These are phyloP conservation scores for Vicia sativa DNA, from an alignment of 306 rosid genomes.

Conservation along the genomic window DNA sequence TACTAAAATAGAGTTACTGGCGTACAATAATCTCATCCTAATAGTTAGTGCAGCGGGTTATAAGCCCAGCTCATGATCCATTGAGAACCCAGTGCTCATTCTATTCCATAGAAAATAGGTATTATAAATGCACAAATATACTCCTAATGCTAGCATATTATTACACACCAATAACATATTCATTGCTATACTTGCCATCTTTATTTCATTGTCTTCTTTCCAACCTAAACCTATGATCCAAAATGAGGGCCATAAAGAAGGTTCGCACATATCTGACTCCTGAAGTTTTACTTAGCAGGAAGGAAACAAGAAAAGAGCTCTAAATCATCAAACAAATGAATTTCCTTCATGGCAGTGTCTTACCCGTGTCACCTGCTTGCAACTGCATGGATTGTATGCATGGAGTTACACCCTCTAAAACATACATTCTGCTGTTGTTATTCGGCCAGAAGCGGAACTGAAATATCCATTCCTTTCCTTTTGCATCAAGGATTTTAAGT, in stretches of 20 bases:
- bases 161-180: neutral
- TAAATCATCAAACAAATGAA: slow-evolving; percentile 28
- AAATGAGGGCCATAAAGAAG: slow-evolving; percentile 9
- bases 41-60: neutral
- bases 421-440: slow-evolving; percentile 99
- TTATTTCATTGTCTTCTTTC: slow-evolving; percentile 1
- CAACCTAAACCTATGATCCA: slow-evolving; percentile 1
- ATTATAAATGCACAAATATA: too few species aligned
- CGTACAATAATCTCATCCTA: neutral
- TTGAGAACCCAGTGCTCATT: slow-evolving; percentile 4
- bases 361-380: slow-evolving; percentile 99
- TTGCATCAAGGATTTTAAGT: slow-evolving; percentile 89
- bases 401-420: slow-evolving; percentile 97
- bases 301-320: slow-evolving; percentile 24
- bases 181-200: neutral
- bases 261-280: slow-evolving; percentile 34
- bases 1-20: neutral
- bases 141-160: neutral
- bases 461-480: slow-evolving; percentile 96
- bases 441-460: slow-evolving; percentile 99
- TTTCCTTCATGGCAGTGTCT: slow-evolving; percentile 24
- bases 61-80: neutral
- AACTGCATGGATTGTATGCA: slow-evolving; percentile 99
- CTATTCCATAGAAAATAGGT: neutral
- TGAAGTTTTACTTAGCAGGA: slow-evolving; percentile 30